Conservation (phyloP, 805 yeast genomes). For the Pichia nakasei region DNA sequence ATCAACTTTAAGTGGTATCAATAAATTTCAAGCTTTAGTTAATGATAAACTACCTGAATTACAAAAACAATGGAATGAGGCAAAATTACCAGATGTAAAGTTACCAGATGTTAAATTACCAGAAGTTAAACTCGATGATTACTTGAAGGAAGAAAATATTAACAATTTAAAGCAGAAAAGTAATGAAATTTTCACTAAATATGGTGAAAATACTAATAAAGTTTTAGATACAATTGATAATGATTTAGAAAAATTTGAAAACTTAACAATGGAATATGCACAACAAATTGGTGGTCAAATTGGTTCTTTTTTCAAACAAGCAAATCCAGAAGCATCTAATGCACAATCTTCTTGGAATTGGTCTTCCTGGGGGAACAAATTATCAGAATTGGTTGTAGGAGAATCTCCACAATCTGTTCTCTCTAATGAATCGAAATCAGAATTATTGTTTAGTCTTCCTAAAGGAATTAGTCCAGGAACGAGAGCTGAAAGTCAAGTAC, state of each 20-base stretch:
- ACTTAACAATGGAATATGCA: conserved; percentile 53
- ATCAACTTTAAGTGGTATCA: conserved; percentile 29
- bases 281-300: conserved; percentile 48
- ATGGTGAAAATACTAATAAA: conserved; percentile 43
- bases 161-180: conserved; percentile 19
- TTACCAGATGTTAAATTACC: conserved; percentile 11
- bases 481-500: conserved; percentile 57
- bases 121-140: conserved; percentile 7
- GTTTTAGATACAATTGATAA: conserved; percentile 65
- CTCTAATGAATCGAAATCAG: conserved; percentile 28
- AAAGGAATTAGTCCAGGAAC: conserved; percentile 33
- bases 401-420: conserved; percentile 10
- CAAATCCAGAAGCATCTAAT: conserved; percentile 1
- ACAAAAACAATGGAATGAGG: conserved; percentile 21
- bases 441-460: conserved; percentile 37
- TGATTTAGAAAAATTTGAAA: conserved; percentile 67
- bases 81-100: conserved; percentile 11
- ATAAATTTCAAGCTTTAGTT: conserved; percentile 19
- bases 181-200: conserved; percentile 18
- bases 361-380: conserved; percentile 7
- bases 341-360: conserved; percentile 10
- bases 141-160: conserved; percentile 16
- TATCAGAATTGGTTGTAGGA: conserved; percentile 1
- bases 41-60: conserved; percentile 25
- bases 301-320: conserved; percentile 38